A percentile compares a stretch with the other conserved stretches of the same genome.
Conservation (phyloP, 2,329 filamentous ascomycete species). For the Phoma sp. region DNA sequence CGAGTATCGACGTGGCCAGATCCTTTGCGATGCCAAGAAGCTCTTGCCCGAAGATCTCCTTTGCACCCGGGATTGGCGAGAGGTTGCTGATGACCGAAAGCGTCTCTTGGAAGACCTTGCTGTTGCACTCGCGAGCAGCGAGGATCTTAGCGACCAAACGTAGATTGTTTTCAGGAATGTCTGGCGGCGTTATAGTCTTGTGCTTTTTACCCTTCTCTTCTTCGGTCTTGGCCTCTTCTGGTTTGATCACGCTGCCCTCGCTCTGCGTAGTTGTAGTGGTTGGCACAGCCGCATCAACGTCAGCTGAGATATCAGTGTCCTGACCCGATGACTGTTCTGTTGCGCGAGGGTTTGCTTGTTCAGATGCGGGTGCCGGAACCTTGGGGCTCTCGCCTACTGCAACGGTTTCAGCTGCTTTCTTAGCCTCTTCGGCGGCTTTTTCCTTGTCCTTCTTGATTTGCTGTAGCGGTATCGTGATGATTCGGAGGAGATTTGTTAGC, state of each 20-base stretch:
- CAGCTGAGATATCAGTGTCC: slow-evolving; percentile 48
- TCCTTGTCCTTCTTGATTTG: slow-evolving; percentile 86
- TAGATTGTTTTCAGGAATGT: slow-evolving; percentile 87
- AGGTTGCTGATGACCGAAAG: slow-evolving; percentile 98
- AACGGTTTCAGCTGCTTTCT: slow-evolving; percentile 35
- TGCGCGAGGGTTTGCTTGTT: slow-evolving; percentile 8
- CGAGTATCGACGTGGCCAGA: slow-evolving; percentile 82
- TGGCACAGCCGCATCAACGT: slow-evolving; percentile 41
- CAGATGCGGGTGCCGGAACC: slow-evolving; percentile 26
- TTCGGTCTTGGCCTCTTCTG: slow-evolving; percentile 42
- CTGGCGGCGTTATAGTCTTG: slow-evolving; percentile 75
- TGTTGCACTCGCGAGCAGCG: slow-evolving; percentile 92
- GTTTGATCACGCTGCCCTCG: slow-evolving; percentile 37
- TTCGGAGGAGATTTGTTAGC: slow-evolving; percentile 83
- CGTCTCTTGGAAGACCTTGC: slow-evolving; percentile 97
- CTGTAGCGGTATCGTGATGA: slow-evolving; percentile 85
- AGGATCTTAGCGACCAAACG: slow-evolving; percentile 96
- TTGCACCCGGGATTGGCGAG: slow-evolving; percentile 88
- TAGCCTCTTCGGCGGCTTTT: slow-evolving; percentile 57
- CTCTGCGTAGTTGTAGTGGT: slow-evolving; percentile 14
- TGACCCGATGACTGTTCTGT: slow-evolving; percentile 17
- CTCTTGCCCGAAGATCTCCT: slow-evolving; percentile 90
- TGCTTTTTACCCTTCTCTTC: slow-evolving; percentile 58
- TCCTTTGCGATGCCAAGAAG: slow-evolving; percentile 85
- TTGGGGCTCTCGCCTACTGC: slow-evolving; percentile 21